Evolutionary conservation across 2,329 filamentous ascomycete species (phyloP).

Genomic region (Elsinoe perseae): DNA sequence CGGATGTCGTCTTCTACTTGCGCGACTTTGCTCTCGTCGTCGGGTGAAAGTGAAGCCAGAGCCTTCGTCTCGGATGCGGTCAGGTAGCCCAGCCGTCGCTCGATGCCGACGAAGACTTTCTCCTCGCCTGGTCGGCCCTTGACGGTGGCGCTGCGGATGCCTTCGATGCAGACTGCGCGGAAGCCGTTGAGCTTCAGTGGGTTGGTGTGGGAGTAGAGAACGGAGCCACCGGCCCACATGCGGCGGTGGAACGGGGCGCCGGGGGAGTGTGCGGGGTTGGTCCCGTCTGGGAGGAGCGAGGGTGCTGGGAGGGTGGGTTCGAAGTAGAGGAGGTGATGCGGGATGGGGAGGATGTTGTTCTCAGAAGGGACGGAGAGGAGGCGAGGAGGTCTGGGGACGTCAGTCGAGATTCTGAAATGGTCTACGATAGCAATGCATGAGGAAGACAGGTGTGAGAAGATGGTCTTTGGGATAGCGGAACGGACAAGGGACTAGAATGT

Average conservation of each 20-base stretch:
- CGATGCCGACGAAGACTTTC: constrained; percentile 55
- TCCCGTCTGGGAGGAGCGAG: constrained; percentile 69
- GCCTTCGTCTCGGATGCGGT: constrained; percentile 26
- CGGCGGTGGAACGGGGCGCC: constrained; percentile 63
- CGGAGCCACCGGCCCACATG: constrained; percentile 79
- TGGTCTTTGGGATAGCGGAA: too few relatives aligned
- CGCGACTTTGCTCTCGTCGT: background rate
- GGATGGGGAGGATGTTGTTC: constrained; percentile 46
- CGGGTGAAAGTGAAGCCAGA: constrained; percentile 22
- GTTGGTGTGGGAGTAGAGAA: constrained; percentile 45
- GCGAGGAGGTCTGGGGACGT: constrained; percentile 28
- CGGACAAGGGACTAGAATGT: too few relatives aligned
- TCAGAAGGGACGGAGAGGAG: constrained; percentile 17
- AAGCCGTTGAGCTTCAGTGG: constrained; percentile 28
- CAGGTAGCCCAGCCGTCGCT: constrained; percentile 41
- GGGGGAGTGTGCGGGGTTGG: constrained; percentile 70
- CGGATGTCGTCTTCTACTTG: constrained; percentile 30
- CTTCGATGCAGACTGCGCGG: constrained; percentile 41
- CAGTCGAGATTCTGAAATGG: too few relatives aligned
- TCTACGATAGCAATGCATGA: too few relatives aligned
- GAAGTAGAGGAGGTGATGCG: constrained; percentile 83
- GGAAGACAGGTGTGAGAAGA: too few relatives aligned
- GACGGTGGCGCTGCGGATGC: constrained; percentile 41
- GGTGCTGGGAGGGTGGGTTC: constrained; percentile 58
- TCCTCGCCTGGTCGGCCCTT: constrained; percentile 45